A percentile compares a stretch with the other conserved stretches of the same genome.
Evolutionary conservation across 129 eudicot genomes (phyloP).

Genomic region (Mikania micrantha): DNA sequence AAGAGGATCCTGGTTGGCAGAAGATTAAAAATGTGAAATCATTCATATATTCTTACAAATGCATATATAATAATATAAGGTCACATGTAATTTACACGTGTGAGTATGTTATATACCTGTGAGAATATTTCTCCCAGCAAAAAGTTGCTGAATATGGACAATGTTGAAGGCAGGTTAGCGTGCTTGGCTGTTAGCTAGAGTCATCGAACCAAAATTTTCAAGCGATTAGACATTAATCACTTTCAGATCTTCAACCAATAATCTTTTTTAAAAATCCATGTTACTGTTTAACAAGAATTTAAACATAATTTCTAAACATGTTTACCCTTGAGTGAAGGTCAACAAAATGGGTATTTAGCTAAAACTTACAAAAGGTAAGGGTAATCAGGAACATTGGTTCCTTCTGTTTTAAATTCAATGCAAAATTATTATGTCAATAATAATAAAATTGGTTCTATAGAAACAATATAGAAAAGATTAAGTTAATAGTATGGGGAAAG

Average conservation of each 20-base stretch:
- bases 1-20: conserved; percentile 70
- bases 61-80: background rate
- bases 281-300: background rate
- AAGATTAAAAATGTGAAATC: background rate
- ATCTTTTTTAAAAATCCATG: background rate
- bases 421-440: background rate
- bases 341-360: background rate
- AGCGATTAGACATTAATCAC: background rate
- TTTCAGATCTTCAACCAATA: background rate
- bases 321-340: background rate
- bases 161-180: conserved; percentile 89
- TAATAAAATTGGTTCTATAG: background rate
- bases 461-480: background rate
- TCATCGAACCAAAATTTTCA: conserved; percentile 16
- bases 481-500: background rate
- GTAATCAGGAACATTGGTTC: background rate
- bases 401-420: background rate
- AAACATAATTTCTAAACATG: background rate
- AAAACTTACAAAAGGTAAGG: background rate
- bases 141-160: conserved; percentile 91
- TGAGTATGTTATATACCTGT: conserved; percentile 45
- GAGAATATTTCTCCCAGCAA: conserved; percentile 95
- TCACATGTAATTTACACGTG: background rate
- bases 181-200: conserved; percentile 76
- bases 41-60: background rate